A percentile compares a stretch with the other conserved stretches of the same genome.
These are phyloP conservation scores for Mercurialis annua DNA, from an alignment of 345 rosid species.

Conservation along the genomic window DNA sequence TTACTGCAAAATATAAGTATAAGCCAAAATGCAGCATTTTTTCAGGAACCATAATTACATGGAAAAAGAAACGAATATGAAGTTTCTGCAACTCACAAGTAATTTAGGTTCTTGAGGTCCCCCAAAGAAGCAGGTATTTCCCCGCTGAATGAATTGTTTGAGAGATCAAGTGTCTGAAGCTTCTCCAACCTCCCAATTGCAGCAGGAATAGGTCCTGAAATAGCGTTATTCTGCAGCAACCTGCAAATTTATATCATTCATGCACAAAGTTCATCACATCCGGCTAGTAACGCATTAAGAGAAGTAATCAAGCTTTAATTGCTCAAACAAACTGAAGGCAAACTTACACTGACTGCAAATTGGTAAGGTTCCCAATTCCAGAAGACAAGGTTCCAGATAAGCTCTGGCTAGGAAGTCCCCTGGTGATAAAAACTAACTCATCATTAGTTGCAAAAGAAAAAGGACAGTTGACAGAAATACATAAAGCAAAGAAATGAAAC, in stretches of 20 bases:
- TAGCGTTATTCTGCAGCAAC: constrained; percentile 92
- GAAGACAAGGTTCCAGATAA: constrained; percentile 91
- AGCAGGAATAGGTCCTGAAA: constrained; percentile 75
- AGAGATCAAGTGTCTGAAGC: constrained; percentile 91
- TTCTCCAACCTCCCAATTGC: constrained; percentile 80
- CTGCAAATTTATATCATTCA: constrained; percentile 34
- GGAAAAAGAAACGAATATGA: background rate
- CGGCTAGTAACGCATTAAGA: background rate
- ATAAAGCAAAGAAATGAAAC: constrained; percentile 24
- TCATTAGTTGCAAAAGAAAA: background rate
- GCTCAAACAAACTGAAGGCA: constrained; percentile 11
- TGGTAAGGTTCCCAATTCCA: constrained; percentile 73
- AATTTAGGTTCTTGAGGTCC: constrained; percentile 70
- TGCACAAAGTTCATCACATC: background rate
- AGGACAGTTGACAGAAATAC: background rate
- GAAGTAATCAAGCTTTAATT: constrained; percentile 1
- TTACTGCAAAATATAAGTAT: constrained; percentile 3
- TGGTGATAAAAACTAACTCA: constrained; percentile 26
- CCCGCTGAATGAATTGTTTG: constrained; percentile 75
- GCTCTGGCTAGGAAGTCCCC: constrained; percentile 95
- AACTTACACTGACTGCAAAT: constrained; percentile 85
- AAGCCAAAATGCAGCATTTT: background rate
- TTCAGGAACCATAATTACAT: background rate
- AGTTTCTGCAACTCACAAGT: constrained; percentile 52
- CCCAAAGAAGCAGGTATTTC: constrained; percentile 76